phyloP scores from a whole-genome alignment of 2,329 filamentous ascomycete genomes.

The Xylariaceae sp. region DNA sequence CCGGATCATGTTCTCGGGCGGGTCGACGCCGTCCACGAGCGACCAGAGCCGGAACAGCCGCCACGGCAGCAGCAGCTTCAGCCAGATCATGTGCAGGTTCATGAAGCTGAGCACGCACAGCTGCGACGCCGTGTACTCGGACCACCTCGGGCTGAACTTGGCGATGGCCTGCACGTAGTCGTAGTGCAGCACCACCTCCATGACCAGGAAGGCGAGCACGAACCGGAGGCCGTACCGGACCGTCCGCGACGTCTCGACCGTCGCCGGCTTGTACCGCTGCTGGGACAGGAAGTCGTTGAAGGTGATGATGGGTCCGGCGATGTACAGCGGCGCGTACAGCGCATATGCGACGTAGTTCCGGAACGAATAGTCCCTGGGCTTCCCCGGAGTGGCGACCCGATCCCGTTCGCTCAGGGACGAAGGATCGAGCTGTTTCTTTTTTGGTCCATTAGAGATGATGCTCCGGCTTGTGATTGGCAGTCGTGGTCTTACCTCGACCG shows the following conservation, averaged over 20 bases:
- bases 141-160: slow-evolving; percentile 74
- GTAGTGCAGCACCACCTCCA: slow-evolving; percentile 89
- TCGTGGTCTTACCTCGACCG: slow-evolving; percentile 72
- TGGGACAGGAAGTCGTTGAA: slow-evolving; percentile 98
- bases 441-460: slow-evolving; percentile 56
- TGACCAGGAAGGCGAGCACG: slow-evolving; percentile 69
- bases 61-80: slow-evolving; percentile 95
- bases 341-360: slow-evolving; percentile 85
- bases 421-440: slow-evolving; percentile 97
- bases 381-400: slow-evolving; percentile 71
- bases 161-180: slow-evolving; percentile 92
- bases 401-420: slow-evolving; percentile 83
- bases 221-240: slow-evolving; percentile 80
- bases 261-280: slow-evolving; percentile 65
- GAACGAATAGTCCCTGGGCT: slow-evolving; percentile 65
- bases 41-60: slow-evolving; percentile 98
- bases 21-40: slow-evolving; percentile 83
- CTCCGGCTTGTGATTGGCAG: slow-evolving; percentile 11
- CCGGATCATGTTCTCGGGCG: slow-evolving; percentile 96
- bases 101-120: slow-evolving; percentile 89
- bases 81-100: slow-evolving; percentile 95
- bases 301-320: slow-evolving; percentile 87
- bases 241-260: slow-evolving; percentile 65
- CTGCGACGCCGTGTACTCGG: slow-evolving; percentile 76
- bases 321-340: slow-evolving; percentile 88